These are phyloP conservation scores for Letharia lupina DNA, from an alignment of 495 filamentous ascomycete species.

Conservation along the genomic window DNA sequence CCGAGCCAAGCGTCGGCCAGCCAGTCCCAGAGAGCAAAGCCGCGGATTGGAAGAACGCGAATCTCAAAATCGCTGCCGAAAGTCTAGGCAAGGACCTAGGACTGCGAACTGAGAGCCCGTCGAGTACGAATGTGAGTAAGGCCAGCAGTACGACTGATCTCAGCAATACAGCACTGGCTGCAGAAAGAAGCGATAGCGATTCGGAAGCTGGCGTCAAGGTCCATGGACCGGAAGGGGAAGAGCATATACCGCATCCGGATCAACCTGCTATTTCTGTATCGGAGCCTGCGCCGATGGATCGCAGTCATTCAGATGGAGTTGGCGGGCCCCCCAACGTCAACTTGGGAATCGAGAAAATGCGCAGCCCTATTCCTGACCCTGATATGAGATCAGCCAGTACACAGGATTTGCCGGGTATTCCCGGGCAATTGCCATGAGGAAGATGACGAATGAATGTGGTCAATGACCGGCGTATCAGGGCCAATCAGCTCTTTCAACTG, in stretches of 20 bases:
- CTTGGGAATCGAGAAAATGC: constrained; percentile 12
- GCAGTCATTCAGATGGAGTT: neutral
- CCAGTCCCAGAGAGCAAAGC: constrained; percentile 57
- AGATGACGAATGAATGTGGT: neutral
- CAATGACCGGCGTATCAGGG: neutral
- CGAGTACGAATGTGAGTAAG: constrained; percentile 56
- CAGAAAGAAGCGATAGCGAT: constrained; percentile 19
- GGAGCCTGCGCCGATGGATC: neutral
- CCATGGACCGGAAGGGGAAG: constrained; percentile 30
- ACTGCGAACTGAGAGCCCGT: constrained; percentile 50
- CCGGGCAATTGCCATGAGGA: neutral
- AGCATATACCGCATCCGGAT: constrained; percentile 18
- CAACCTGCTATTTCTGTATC: neutral
- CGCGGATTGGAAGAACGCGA: constrained; percentile 61
- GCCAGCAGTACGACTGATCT: constrained; percentile 44
- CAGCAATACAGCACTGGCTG: constrained; percentile 47
- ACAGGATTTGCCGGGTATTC: neutral
- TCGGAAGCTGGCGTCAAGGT: constrained; percentile 27
- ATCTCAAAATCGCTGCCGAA: constrained; percentile 33
- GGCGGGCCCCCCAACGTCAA: neutral
- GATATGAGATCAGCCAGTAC: neutral
- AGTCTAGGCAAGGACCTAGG: constrained; percentile 53
- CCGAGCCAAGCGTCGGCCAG: constrained; percentile 51
- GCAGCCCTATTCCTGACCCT: constrained; percentile 6
- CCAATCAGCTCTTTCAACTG: neutral